Evolutionary conservation across 2,329 filamentous ascomycete species (phyloP).

Genomic region (Curvularia sp.): DNA sequence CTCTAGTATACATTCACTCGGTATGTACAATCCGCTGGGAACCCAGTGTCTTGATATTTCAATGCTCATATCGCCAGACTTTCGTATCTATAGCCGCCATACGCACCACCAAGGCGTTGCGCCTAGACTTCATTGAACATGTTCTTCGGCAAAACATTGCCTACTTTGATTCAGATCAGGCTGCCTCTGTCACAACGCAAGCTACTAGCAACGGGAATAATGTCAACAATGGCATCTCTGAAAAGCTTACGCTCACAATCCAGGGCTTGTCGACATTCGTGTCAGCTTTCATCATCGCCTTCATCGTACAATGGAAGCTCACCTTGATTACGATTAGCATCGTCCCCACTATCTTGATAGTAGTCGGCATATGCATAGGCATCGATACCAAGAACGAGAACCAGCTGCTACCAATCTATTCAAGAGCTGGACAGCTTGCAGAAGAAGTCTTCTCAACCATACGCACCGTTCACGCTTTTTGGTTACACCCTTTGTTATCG

Average conservation of each 20-base stretch:
- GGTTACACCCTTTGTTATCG: conserved; percentile 54
- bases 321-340: conserved; percentile 73
- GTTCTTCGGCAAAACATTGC: conserved; percentile 61
- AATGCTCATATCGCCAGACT: conserved; percentile 31
- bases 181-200: conserved; percentile 90
- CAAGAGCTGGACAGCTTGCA: conserved; percentile 55
- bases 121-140: conserved; percentile 68
- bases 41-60: background rate
- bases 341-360: conserved; percentile 54
- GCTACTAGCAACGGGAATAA: conserved; percentile 95
- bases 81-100: conserved; percentile 59
- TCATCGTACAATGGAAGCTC: conserved; percentile 90
- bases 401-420: conserved; percentile 51
- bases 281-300: conserved; percentile 89
- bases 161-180: conserved; percentile 78
- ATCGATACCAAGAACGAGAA: conserved; percentile 49
- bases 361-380: conserved; percentile 39
- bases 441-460: conserved; percentile 61
- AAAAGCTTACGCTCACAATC: conserved; percentile 54
- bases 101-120: conserved; percentile 57
- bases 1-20: conserved; percentile 62
- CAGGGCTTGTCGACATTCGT: conserved; percentile 63
- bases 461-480: conserved; percentile 57
- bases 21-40: conserved; percentile 10
- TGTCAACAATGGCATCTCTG: conserved; percentile 82